Conservation (phyloP, 139 green algal species). For the Diplosphaera chodatii region DNA sequence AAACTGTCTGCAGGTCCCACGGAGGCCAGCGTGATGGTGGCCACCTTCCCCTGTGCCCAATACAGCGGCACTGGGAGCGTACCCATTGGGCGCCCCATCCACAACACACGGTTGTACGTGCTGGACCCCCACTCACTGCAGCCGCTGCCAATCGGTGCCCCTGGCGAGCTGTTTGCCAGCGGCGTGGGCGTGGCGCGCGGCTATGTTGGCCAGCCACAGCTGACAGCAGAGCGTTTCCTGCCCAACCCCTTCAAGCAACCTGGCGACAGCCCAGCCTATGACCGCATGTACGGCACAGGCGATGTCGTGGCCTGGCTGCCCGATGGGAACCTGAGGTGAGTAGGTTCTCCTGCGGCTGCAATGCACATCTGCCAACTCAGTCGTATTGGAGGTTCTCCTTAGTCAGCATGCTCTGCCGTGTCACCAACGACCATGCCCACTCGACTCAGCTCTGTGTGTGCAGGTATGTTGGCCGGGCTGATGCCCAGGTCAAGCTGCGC, state of each 20-base stretch:
- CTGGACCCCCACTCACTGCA: slow-evolving; percentile 28
- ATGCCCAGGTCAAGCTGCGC: slow-evolving; percentile 40
- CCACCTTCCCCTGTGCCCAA: neutral
- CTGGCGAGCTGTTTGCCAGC: slow-evolving; percentile 42
- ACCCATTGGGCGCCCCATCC: slow-evolving; percentile 30
- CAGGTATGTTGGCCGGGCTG: slow-evolving; percentile 19
- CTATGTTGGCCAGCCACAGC: slow-evolving; percentile 25
- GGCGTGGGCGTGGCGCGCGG: slow-evolving; percentile 31
- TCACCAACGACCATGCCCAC: too few species aligned
- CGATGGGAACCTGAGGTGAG: slow-evolving; percentile 19
- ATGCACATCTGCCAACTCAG: too few species aligned
- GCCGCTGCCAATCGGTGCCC: slow-evolving; percentile 25
- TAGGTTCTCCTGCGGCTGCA: too few species aligned
- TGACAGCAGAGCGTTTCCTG: slow-evolving; percentile 38
- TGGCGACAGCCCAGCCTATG: slow-evolving; percentile 17
- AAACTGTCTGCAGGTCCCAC: slow-evolving; percentile 1
- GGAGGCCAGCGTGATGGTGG: slow-evolving; percentile 7
- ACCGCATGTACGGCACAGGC: slow-evolving; percentile 30
- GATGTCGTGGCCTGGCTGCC: slow-evolving; percentile 31
- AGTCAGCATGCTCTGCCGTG: too few species aligned
- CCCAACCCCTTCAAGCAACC: slow-evolving; percentile 32
- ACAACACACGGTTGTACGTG: slow-evolving; percentile 39
- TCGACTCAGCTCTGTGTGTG: neutral
- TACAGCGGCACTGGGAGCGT: slow-evolving; percentile 5
- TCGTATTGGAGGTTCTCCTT: too few species aligned